These are phyloP conservation scores for Yamadazyma membranifaciens DNA, from an alignment of 1,139 yeast genomes.

Conservation along the genomic window DNA sequence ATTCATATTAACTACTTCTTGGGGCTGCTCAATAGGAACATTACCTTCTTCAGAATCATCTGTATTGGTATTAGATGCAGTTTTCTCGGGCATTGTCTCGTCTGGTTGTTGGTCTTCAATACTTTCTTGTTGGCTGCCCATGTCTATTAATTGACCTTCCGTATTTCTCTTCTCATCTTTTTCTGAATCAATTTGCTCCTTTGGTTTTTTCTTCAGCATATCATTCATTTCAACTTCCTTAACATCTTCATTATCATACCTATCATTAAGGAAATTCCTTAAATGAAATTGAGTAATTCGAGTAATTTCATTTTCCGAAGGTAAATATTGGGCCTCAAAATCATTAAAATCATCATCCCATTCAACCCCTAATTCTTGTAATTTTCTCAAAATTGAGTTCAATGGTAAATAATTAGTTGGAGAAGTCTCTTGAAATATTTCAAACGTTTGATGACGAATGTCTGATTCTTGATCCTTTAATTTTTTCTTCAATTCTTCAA, in stretches of 20 bases:
- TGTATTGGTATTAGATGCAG: too few relatives aligned
- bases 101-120: neutral
- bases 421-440: constrained; percentile 52
- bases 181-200: neutral
- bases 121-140: neutral
- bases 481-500: constrained; percentile 56
- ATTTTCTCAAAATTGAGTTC: constrained; percentile 64
- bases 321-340: constrained; percentile 78
- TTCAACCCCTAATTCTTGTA: constrained; percentile 78
- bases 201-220: constrained; percentile 4
- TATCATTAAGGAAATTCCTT: constrained; percentile 66
- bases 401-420: constrained; percentile 70
- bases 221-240: constrained; percentile 17
- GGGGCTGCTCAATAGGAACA: neutral
- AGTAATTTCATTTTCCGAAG: constrained; percentile 92
- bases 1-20: constrained; percentile 9
- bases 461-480: constrained; percentile 51
- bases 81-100: neutral
- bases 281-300: constrained; percentile 88
- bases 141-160: neutral
- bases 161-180: neutral
- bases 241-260: constrained; percentile 23
- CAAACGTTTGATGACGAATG: constrained; percentile 47
- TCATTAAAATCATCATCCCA: constrained; percentile 88
- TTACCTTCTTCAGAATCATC: neutral